Percentiles rank a stretch among this genome's conserved stretches.
These are phyloP conservation scores for Blastomyces gilchristii DNA, from an alignment of 2,329 filamentous ascomycete genomes.

Conservation along the genomic window DNA sequence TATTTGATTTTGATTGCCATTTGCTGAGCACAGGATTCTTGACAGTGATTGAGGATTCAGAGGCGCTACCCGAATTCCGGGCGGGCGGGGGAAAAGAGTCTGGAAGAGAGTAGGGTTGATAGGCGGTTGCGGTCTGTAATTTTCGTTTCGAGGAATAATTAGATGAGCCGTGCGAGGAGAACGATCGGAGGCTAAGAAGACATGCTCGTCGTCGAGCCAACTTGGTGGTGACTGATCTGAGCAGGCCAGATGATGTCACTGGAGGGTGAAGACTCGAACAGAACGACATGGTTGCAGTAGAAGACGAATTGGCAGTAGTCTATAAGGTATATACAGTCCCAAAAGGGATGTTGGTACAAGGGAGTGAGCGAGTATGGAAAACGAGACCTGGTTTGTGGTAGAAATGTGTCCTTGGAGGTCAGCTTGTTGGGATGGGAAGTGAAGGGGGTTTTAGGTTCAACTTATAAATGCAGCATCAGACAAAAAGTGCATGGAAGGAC, in stretches of 20 bases:
- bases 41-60: constrained; percentile 52
- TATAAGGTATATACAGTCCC: background rate
- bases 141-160: constrained; percentile 47
- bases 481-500: too few species aligned
- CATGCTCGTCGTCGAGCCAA: constrained; percentile 32
- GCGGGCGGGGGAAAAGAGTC: constrained; percentile 44
- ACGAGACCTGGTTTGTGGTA: background rate
- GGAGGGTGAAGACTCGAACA: constrained; percentile 28
- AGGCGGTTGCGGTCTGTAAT: constrained; percentile 56
- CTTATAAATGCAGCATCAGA: too few species aligned
- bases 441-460: too few species aligned
- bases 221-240: constrained; percentile 31
- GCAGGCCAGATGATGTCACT: constrained; percentile 40
- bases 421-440: too few species aligned
- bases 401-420: too few species aligned
- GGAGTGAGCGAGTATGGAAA: background rate
- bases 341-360: background rate
- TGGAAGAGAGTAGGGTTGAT: constrained; percentile 51
- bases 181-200: constrained; percentile 34
- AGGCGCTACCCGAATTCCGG: constrained; percentile 47
- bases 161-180: constrained; percentile 37
- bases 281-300: constrained; percentile 30
- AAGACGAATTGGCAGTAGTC: constrained; percentile 4
- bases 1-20: constrained; percentile 35
- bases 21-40: constrained; percentile 39